Base-by-base conservation (phyloP, 495 filamentous ascomycete species). In the Podospora anserina region DNA sequence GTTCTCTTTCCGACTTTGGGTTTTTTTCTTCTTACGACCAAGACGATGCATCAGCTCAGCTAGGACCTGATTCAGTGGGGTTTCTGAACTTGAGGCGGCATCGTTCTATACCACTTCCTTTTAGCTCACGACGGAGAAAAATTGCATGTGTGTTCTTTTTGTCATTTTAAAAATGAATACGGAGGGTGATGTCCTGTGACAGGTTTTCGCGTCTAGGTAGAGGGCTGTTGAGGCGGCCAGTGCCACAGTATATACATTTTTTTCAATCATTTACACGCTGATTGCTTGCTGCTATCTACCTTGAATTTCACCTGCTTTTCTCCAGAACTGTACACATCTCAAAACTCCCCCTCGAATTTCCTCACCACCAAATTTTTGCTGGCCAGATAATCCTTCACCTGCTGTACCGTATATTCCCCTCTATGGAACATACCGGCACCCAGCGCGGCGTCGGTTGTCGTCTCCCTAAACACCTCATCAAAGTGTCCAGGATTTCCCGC, bases 371-470 rank as follows among this genome's bases (percentile, higher is more conserved):
- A 82, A 2, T 90, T 90, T 73, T 87, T 86, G 27, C 84, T 77
- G n/a, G 83, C 83, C 54, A 98, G 75, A 72, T 90, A 85, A 67
- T 93, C 88, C 77, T 98, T 99, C n/a, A 99, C 95, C 69, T 98
- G 88, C 75, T 88, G 88, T 9, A 99, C 94, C 0, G 94, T 97
- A 76, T 93, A 98, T 80, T 99, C 94, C 30, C 89, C 91, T 32
- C 96, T 85, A 80, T 99, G 95, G 77, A 99, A 99, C 89, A 99
- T 99, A 63, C 95, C 95, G 27, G 95, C 95, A 18, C 95, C 95
- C 39, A 99, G 77, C 30, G 95, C 95, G 39, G 95, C 95, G 83
- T 99, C 95, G 16, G 94, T 93, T 16, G 83, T 84, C 27, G 95
- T 98, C 76, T 89, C 82, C 68, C 83, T 81, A 79, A 98, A 98